Percentiles rank a stretch among this genome's conserved stretches.
Evolutionary conservation across 345 rosid genomes (phyloP).

Genomic region (Euphorbia peplus): DNA sequence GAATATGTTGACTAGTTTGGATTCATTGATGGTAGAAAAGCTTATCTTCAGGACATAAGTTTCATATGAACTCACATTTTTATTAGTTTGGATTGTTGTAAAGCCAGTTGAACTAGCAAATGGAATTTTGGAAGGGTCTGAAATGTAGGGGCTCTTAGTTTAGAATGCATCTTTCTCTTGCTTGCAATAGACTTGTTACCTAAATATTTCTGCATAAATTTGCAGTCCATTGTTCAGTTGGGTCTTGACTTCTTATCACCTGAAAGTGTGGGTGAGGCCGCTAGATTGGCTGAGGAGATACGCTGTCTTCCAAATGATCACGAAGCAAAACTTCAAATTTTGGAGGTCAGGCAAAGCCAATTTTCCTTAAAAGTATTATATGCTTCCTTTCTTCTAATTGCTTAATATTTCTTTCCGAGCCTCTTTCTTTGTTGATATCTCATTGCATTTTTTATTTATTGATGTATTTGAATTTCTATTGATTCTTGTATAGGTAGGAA

Average conservation of each 20-base stretch:
- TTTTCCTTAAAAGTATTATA: conserved; percentile 17
- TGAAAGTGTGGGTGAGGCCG: conserved; percentile 81
- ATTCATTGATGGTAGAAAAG: too few relatives aligned
- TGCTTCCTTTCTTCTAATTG: conserved; percentile 9
- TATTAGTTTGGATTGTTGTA: background rate
- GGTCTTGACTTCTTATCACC: conserved; percentile 92
- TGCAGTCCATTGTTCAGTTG: conserved; percentile 86
- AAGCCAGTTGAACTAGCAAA: background rate
- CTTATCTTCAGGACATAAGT: too few relatives aligned
- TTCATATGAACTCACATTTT: background rate
- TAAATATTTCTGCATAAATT: conserved; percentile 9
- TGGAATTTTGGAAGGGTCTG: background rate
- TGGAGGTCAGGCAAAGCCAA: conserved; percentile 58
- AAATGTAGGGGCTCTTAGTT: background rate
- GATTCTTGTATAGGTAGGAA: conserved; percentile 64
- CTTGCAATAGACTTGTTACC: background rate
- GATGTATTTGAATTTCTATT: conserved; percentile 16
- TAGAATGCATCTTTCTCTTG: background rate
- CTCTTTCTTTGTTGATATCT: background rate
- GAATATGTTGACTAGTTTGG: too few relatives aligned
- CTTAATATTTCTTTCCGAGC: background rate
- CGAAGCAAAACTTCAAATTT: conserved; percentile 74
- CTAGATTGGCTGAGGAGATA: conserved; percentile 72
- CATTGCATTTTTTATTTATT: background rate
- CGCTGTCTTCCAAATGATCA: conserved; percentile 84